Conservation (phyloP, 164 flowering plant species). For the Paratinospora sagittata region DNA sequence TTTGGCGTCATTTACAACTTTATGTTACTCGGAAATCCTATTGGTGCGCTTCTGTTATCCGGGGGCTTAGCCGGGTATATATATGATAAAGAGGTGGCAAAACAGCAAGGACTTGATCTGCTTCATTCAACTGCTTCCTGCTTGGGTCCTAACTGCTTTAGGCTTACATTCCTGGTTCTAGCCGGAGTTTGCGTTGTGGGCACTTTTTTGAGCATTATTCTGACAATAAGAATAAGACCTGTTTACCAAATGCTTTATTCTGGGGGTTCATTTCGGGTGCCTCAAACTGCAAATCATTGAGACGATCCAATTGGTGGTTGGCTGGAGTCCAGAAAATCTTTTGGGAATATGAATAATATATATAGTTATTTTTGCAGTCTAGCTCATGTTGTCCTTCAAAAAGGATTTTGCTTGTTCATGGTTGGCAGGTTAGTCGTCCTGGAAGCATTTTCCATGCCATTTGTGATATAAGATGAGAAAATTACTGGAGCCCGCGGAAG, state of each 20-base stretch:
- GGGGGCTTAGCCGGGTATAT: conserved; percentile 64
- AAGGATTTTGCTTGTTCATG: too few relatives aligned
- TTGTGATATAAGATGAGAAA: neutral
- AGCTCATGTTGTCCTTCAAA: neutral
- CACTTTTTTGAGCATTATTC: conserved; percentile 45
- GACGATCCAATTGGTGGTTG: neutral
- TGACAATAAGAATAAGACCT: conserved; percentile 54
- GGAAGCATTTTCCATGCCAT: too few relatives aligned
- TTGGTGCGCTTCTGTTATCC: conserved; percentile 83
- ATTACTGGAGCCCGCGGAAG: neutral
- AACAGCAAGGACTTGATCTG: conserved; percentile 36
- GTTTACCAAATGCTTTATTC: conserved; percentile 84
- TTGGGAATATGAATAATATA: neutral
- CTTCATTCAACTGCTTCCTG: conserved; percentile 38
- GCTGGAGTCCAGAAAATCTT: neutral
- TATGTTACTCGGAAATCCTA: conserved; percentile 67
- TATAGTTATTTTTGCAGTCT: neutral
- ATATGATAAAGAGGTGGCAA: conserved; percentile 63
- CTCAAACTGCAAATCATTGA: conserved; percentile 39
- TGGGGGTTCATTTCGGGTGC: conserved; percentile 70
- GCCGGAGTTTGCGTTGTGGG: conserved; percentile 68
- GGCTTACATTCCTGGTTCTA: conserved; percentile 59
- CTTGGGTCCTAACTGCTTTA: conserved; percentile 69
- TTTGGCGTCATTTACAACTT: conserved; percentile 70
- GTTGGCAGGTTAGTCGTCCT: too few relatives aligned